phyloP scores from a whole-genome alignment of 768 basidiomycete genomes.

The Asterophora parasitica region DNA sequence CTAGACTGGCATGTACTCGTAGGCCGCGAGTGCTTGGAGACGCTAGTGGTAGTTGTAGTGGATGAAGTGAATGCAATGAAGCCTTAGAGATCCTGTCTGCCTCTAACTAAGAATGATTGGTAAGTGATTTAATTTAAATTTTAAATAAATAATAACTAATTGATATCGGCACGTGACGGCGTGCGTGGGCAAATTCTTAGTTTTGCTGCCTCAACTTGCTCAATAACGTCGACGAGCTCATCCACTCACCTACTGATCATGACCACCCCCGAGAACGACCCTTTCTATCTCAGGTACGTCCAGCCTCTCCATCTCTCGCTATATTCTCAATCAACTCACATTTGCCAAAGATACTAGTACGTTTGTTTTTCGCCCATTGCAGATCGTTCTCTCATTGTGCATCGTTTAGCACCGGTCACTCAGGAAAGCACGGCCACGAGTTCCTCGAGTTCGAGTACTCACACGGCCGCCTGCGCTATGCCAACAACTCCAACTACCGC shows the following conservation, averaged over 20 bases:
- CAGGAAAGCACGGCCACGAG: constrained; percentile 96
- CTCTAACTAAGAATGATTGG: too few relatives aligned
- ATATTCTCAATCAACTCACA: constrained; percentile 1
- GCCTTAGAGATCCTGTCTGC: too few relatives aligned
- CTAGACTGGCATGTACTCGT: constrained; percentile 2
- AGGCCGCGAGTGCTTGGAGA: not conserved
- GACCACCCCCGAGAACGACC: constrained; percentile 59
- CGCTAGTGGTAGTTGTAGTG: too few relatives aligned
- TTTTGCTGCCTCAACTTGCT: not conserved
- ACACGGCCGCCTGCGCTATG: constrained; percentile 93
- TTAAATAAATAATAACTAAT: too few relatives aligned
- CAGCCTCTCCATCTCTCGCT: not conserved
- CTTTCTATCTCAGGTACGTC: constrained; percentile 73
- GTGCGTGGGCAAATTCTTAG: not conserved
- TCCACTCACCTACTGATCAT: constrained; percentile 25
- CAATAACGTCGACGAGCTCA: constrained; percentile 2
- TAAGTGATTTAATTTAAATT: too few relatives aligned
- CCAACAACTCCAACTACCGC: constrained; percentile 98
- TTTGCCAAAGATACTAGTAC: constrained; percentile 42
- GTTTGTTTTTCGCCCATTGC: constrained; percentile 1
- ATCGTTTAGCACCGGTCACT: constrained; percentile 82
- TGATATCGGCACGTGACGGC: constrained; percentile 13
- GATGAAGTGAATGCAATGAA: too few relatives aligned
- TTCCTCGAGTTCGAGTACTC: constrained; percentile 99
- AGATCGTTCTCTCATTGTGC: not conserved